phyloP scores from a whole-genome alignment of 805 yeast genomes.

The Zygosaccharomyces kombuchaensis region DNA sequence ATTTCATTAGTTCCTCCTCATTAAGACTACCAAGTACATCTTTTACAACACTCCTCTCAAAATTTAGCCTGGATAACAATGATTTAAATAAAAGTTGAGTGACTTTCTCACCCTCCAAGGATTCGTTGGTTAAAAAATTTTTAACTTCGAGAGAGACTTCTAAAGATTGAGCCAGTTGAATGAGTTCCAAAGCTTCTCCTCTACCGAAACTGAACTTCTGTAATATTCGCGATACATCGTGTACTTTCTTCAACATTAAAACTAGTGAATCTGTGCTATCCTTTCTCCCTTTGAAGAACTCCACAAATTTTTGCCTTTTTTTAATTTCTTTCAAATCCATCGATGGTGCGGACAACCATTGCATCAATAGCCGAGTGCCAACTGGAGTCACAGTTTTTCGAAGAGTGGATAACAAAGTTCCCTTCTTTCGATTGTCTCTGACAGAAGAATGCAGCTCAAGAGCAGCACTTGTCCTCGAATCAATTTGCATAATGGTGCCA shows the following conservation, averaged over 20 bases:
- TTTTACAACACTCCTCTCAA: conserved; percentile 41
- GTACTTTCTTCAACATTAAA: conserved; percentile 40
- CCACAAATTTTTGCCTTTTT: conserved; percentile 51
- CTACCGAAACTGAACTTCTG: conserved; percentile 52
- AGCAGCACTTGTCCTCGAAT: conserved; percentile 71
- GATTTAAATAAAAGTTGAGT: conserved; percentile 26
- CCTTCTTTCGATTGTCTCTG: conserved; percentile 52
- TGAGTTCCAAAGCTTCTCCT: conserved; percentile 43
- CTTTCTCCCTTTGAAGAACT: conserved; percentile 36
- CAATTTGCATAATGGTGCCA: conserved; percentile 64
- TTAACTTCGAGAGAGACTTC: conserved; percentile 29
- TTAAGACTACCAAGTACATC: conserved; percentile 43
- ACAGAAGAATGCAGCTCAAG: conserved; percentile 64
- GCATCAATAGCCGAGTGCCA: conserved; percentile 72
- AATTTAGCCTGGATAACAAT: conserved; percentile 31
- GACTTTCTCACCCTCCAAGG: conserved; percentile 23
- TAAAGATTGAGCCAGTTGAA: conserved; percentile 42
- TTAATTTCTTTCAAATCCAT: conserved; percentile 52
- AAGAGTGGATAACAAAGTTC: conserved; percentile 67
- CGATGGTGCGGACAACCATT: conserved; percentile 82
- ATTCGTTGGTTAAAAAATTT: conserved; percentile 8
- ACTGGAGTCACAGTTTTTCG: conserved; percentile 73
- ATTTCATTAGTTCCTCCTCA: conserved; percentile 34
- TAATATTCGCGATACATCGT: conserved; percentile 57
- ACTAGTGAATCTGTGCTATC: conserved; percentile 34